Percentiles rank a stretch among this genome's conserved stretches.
phyloP scores from a whole-genome alignment of 768 basidiomycete genomes.

The Pleurotus platypus region DNA sequence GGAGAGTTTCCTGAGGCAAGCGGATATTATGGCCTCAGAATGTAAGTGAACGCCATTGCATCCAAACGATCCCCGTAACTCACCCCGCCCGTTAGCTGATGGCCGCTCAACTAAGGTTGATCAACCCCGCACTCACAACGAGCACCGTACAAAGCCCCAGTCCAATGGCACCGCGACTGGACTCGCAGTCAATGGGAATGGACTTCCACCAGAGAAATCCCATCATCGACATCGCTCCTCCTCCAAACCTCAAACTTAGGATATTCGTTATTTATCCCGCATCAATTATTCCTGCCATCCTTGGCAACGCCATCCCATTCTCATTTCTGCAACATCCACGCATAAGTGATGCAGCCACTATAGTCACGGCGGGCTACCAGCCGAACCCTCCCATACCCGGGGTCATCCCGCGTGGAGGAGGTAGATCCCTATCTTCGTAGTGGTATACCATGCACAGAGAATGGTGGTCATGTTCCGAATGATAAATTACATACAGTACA shows the following conservation, averaged over 20 bases:
- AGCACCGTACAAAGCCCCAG: neutral
- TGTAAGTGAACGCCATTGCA: slow-evolving; percentile 34
- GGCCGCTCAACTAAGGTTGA: neutral
- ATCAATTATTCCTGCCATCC: no score
- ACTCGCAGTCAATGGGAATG: neutral
- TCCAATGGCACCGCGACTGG: neutral
- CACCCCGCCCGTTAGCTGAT: neutral
- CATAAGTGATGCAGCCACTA: no score
- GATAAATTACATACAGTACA: slow-evolving; percentile 3
- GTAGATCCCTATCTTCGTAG: no score
- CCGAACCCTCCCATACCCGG: no score
- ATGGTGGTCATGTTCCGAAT: neutral
- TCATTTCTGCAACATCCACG: no score
- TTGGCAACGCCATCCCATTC: no score
- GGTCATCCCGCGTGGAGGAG: no score
- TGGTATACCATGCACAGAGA: neutral
- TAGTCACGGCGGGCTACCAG: no score
- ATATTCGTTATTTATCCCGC: no score
- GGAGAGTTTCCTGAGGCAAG: slow-evolving; percentile 78
- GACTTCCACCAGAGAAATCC: neutral
- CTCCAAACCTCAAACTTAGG: slow-evolving; percentile 5
- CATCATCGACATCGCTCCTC: slow-evolving; percentile 4
- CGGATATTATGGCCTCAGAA: slow-evolving; percentile 64
- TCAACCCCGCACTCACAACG: neutral
- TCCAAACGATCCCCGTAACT: neutral